A percentile compares a stretch with the other conserved stretches of the same genome.
Evolutionary conservation across 805 yeast species (phyloP).

Genomic region (Metahyphopichia silvanorum): DNA sequence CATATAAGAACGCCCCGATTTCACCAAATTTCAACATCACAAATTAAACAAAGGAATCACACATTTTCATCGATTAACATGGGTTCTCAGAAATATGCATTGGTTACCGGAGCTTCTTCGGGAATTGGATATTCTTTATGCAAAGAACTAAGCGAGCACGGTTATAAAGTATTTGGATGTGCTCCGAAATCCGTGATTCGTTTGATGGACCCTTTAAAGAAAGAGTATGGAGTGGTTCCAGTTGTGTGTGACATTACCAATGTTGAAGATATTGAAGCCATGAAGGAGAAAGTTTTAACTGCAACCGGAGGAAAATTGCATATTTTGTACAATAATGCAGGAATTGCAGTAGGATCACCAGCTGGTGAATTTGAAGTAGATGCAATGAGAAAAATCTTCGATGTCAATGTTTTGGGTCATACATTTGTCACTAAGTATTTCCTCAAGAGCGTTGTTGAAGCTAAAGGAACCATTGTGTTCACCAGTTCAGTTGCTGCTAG

Average conservation of each 20-base stretch:
- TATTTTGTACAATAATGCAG: slow-evolving; percentile 41
- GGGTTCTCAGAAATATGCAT: slow-evolving; percentile 10
- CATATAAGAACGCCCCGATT: too few species aligned
- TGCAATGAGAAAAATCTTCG: slow-evolving; percentile 15
- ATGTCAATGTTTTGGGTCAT: slow-evolving; percentile 39
- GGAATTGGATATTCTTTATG: slow-evolving; percentile 56
- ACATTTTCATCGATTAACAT: too few species aligned
- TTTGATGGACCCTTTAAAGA: slow-evolving; percentile 20
- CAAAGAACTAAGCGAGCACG: slow-evolving; percentile 36
- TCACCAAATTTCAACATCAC: too few species aligned
- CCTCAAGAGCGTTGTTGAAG: slow-evolving; percentile 23
- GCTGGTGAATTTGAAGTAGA: slow-evolving; percentile 26
- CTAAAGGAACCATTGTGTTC: slow-evolving; percentile 36
- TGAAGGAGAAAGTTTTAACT: background rate
- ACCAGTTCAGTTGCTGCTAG: slow-evolving; percentile 34
- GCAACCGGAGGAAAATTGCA: slow-evolving; percentile 30
- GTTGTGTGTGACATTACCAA: slow-evolving; percentile 35
- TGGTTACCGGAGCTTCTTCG: slow-evolving; percentile 55
- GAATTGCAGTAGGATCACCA: slow-evolving; percentile 26
- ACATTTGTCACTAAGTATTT: slow-evolving; percentile 33
- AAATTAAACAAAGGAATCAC: too few species aligned
- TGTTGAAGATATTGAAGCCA: slow-evolving; percentile 18
- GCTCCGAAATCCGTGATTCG: slow-evolving; percentile 17
- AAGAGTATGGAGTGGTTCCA: slow-evolving; percentile 25
- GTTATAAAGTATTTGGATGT: slow-evolving; percentile 33